These are phyloP conservation scores for Wolfiporia cocos DNA, from an alignment of 1,284 basidiomycete species.

Conservation along the genomic window DNA sequence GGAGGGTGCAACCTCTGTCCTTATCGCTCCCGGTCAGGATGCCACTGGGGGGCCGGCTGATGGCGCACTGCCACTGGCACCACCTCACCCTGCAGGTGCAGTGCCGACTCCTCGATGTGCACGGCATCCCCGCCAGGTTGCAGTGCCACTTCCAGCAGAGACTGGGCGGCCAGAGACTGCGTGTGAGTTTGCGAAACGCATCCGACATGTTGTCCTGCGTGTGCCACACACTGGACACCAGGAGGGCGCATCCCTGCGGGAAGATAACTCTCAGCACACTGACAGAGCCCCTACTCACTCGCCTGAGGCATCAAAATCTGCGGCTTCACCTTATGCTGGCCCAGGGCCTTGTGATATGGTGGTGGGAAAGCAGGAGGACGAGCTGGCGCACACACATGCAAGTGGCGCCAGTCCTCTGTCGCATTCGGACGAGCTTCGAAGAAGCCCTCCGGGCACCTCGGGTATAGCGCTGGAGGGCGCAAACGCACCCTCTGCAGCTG, in stretches of 20 bases:
- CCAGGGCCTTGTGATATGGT: neutral
- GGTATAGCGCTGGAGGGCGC: too few relatives aligned
- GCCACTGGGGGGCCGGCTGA: too few relatives aligned
- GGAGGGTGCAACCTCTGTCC: too few relatives aligned
- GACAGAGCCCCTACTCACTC: neutral
- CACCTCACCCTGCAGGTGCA: neutral
- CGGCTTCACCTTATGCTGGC: neutral
- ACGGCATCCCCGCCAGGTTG: neutral
- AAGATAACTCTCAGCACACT: neutral
- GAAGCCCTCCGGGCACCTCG: too few relatives aligned
- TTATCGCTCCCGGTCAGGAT: too few relatives aligned
- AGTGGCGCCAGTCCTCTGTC: neutral
- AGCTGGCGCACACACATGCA: neutral
- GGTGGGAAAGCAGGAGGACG: neutral
- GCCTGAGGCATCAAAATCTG: neutral
- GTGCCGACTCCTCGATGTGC: neutral
- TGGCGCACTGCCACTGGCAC: neutral
- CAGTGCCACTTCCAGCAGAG: neutral
- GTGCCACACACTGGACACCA: constrained; percentile 1
- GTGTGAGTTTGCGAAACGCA: constrained; percentile 2
- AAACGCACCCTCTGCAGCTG: neutral
- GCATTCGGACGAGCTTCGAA: neutral
- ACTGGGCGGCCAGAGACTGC: neutral
- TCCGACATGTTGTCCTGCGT: constrained; percentile 3
- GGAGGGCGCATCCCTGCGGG: constrained; percentile 3